Conservation (phyloP, 2,329 filamentous ascomycete species). For the Fusarium newnesense region DNA sequence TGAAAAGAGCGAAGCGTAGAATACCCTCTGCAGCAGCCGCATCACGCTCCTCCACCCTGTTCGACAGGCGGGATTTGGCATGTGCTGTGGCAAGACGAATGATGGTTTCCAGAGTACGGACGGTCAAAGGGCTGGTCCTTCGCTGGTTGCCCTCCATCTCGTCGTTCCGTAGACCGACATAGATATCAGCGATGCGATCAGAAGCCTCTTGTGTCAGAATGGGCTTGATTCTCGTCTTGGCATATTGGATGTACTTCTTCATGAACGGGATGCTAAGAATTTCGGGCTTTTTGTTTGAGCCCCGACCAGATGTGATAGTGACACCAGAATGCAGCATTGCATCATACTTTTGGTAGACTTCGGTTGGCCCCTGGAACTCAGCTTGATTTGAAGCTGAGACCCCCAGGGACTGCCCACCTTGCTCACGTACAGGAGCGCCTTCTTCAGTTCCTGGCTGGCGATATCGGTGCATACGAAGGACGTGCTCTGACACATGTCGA, state of each 20-base stretch:
- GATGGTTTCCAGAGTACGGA: conserved; percentile 96
- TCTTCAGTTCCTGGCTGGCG: conserved; percentile 93
- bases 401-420: conserved; percentile 82
- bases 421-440: conserved; percentile 92
- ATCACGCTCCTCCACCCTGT: conserved; percentile 88
- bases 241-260: conserved; percentile 99
- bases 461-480: conserved; percentile 96
- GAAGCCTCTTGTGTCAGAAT: conserved; percentile 90
- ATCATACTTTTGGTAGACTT: conserved; percentile 97
- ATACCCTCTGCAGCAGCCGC: conserved; percentile 89
- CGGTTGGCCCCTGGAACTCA: conserved; percentile 78
- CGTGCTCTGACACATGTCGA: conserved; percentile 92
- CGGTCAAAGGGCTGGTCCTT: conserved; percentile 93
- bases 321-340: conserved; percentile 95
- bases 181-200: conserved; percentile 90
- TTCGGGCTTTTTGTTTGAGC: conserved; percentile 80
- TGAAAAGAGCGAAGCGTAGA: conserved; percentile 94
- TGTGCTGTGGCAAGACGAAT: conserved; percentile 97
- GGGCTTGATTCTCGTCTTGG: conserved; percentile 90
- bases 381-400: conserved; percentile 85
- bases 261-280: conserved; percentile 97
- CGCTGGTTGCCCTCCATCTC: conserved; percentile 95
- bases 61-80: conserved; percentile 90
- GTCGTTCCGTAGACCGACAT: conserved; percentile 93
- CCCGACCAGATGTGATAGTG: conserved; percentile 77